A percentile compares a stretch with the other conserved stretches of the same genome.
Evolutionary conservation across 1,284 basidiomycete species (phyloP).

Genomic region (Meira nashicola): DNA sequence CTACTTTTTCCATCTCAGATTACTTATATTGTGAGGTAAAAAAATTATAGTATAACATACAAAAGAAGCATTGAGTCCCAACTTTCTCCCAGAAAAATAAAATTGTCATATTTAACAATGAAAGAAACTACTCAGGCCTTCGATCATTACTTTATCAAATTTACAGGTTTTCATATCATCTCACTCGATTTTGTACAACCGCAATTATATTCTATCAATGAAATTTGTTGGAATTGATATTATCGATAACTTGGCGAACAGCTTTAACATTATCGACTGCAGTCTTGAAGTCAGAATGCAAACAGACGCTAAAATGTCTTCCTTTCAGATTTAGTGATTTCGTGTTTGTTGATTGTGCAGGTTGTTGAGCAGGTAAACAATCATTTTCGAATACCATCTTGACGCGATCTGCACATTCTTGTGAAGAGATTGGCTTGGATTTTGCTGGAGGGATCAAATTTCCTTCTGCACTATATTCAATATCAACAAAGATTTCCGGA

Average conservation of each 20-base stretch:
- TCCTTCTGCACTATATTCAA: conserved; percentile 22
- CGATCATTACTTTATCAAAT: too few species aligned
- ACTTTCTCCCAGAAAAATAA: too few species aligned
- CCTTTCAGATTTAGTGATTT: conserved; percentile 15
- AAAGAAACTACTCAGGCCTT: too few species aligned
- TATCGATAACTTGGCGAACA: not conserved
- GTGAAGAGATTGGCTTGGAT: conserved; percentile 20
- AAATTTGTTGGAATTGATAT: not conserved
- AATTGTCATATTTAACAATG: too few species aligned
- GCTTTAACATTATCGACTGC: conserved; percentile 15
- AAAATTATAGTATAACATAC: too few species aligned
- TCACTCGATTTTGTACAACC: not conserved
- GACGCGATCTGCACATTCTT: conserved; percentile 23
- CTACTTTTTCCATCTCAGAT: too few species aligned
- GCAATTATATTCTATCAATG: too few species aligned
- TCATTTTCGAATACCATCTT: conserved; percentile 17
- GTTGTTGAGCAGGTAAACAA: conserved; percentile 18
- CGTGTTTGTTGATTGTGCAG: conserved; percentile 16
- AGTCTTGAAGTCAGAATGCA: conserved; percentile 20
- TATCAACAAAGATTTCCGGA: conserved; percentile 25
- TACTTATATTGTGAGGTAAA: too few species aligned
- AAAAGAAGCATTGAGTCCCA: too few species aligned
- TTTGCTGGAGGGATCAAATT: conserved; percentile 22
- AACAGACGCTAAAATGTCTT: conserved; percentile 23
- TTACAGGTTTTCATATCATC: too few species aligned